Evolutionary conservation across 768 basidiomycete genomes (phyloP).

Genomic region (Termitomyces sp.): DNA sequence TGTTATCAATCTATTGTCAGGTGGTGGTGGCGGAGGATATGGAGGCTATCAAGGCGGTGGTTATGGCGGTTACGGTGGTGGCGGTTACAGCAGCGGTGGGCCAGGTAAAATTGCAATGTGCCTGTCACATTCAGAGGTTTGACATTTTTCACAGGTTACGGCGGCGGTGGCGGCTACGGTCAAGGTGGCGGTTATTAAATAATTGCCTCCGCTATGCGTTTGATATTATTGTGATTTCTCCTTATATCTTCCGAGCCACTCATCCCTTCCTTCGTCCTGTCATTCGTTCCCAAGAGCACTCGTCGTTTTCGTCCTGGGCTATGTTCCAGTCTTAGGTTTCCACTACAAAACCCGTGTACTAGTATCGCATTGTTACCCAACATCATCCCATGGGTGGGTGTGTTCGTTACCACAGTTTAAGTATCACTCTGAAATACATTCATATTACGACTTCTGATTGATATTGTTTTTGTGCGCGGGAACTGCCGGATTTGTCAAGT

Average conservation of each 20-base stretch:
- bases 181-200: slow-evolving; percentile 21
- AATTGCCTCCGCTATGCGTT: slow-evolving; percentile 3
- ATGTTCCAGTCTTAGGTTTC: slow-evolving; percentile 29
- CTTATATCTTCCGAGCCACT: slow-evolving; percentile 21
- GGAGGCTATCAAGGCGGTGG: slow-evolving; percentile 1
- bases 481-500: neutral
- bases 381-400: slow-evolving; percentile 15
- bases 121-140: neutral
- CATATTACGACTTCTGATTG: neutral
- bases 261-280: slow-evolving; percentile 29
- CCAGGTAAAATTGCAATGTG: slow-evolving; percentile 12
- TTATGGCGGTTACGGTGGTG: slow-evolving; percentile 3
- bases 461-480: neutral
- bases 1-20: neutral
- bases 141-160: neutral
- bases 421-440: slow-evolving; percentile 12
- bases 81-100: slow-evolving; percentile 7
- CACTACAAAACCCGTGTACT: slow-evolving; percentile 41
- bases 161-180: slow-evolving; percentile 15
- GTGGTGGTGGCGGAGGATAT: neutral
- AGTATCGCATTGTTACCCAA: slow-evolving; percentile 25
- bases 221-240: slow-evolving; percentile 9
- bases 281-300: slow-evolving; percentile 35
- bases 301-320: slow-evolving; percentile 33
- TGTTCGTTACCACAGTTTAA: slow-evolving; percentile 13